Percentiles rank a stretch among this genome's conserved stretches.
Evolutionary conservation across 306 rosid genomes (phyloP).

Genomic region (Casuarina equisetifolia): DNA sequence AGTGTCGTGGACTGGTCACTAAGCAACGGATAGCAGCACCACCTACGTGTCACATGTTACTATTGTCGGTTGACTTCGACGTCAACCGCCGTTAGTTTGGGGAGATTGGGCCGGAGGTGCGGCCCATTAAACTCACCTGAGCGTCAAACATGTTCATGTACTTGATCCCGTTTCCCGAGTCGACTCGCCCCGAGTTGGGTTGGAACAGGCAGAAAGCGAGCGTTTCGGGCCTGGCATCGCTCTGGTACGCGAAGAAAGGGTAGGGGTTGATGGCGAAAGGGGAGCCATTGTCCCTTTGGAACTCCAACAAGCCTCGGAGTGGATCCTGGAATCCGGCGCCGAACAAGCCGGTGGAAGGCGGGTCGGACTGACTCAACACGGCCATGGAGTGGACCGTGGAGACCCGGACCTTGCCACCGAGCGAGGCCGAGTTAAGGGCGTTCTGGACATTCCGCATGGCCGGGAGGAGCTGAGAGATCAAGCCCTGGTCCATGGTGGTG

Average conservation of each 20-base stretch:
- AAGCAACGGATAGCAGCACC: slow-evolving; percentile 13
- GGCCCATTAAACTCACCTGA: slow-evolving; percentile 48
- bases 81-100: slow-evolving; percentile 15
- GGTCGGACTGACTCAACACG: slow-evolving; percentile 67
- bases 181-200: slow-evolving; percentile 81
- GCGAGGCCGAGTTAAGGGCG: slow-evolving; percentile 52
- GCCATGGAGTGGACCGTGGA: slow-evolving; percentile 88
- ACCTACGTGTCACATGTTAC: not conserved
- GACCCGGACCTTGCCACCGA: slow-evolving; percentile 68
- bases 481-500: slow-evolving; percentile 44
- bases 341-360: slow-evolving; percentile 78
- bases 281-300: slow-evolving; percentile 60
- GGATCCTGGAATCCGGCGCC: slow-evolving; percentile 40
- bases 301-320: slow-evolving; percentile 45
- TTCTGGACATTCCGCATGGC: slow-evolving; percentile 77
- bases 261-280: slow-evolving; percentile 80
- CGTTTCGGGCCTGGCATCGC: slow-evolving; percentile 80
- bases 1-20: slow-evolving; percentile 28
- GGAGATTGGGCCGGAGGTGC: not conserved
- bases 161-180: slow-evolving; percentile 67
- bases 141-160: slow-evolving; percentile 96
- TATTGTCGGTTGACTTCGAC: slow-evolving; percentile 8
- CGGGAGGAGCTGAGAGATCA: slow-evolving; percentile 63
- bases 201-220: slow-evolving; percentile 79
- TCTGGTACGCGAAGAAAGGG: slow-evolving; percentile 81